Conservation (phyloP, 306 rosid species). For the Quercus cerris region DNA sequence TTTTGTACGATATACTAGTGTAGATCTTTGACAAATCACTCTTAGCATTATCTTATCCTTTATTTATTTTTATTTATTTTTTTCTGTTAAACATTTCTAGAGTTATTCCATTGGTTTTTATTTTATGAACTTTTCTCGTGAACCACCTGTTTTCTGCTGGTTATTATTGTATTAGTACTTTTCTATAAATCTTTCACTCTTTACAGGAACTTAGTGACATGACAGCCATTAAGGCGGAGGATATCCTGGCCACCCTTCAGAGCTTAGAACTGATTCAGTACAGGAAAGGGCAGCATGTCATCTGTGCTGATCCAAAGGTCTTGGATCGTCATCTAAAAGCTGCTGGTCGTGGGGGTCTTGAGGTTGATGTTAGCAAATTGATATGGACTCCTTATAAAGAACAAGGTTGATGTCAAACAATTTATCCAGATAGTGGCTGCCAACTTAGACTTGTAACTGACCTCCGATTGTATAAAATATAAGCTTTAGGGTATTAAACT, state of each 20-base stretch:
- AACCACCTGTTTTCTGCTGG: neutral
- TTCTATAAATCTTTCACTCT: constrained; percentile 6
- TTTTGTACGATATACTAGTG: neutral
- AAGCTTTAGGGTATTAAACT: constrained; percentile 18
- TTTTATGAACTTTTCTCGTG: neutral
- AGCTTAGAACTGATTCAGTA: constrained; percentile 89
- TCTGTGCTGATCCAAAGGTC: constrained; percentile 96
- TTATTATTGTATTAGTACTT: neutral
- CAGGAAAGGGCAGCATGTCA: constrained; percentile 99
- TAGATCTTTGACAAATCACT: neutral
- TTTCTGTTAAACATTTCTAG: neutral
- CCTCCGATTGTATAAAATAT: constrained; percentile 19
- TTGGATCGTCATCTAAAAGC: constrained; percentile 98
- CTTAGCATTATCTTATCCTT: neutral
- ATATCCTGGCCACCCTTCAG: constrained; percentile 85
- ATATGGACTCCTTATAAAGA: constrained; percentile 99
- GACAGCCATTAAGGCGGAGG: constrained; percentile 99
- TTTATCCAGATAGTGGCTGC: neutral
- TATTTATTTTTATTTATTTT: accelerated
- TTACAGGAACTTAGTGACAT: constrained; percentile 97
- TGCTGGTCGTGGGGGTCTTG: constrained; percentile 96
- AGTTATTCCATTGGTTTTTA: neutral
- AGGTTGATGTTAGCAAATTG: constrained; percentile 90
- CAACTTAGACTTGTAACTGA: neutral
- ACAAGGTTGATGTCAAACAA: constrained; percentile 41